Conservation (phyloP, 768 basidiomycete species). For the Leucosporidium yakuticum region DNA sequence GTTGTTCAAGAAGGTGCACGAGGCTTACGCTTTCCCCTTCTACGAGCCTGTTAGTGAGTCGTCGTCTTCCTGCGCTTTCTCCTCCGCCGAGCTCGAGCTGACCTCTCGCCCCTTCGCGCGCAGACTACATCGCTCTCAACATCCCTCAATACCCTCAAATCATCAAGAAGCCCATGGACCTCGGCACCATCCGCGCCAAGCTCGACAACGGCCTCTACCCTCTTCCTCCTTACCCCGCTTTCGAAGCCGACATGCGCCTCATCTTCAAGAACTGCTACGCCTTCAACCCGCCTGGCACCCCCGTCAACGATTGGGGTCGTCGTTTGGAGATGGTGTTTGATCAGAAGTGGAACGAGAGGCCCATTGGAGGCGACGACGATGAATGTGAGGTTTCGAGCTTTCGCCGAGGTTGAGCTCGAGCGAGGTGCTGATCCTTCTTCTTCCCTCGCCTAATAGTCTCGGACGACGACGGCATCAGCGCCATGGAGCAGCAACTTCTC, state of each 20-base stretch:
- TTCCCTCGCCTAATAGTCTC: constrained; percentile 4
- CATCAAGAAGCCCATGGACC: constrained; percentile 92
- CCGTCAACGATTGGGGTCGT: constrained; percentile 77
- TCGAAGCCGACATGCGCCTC: constrained; percentile 84
- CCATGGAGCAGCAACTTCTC: constrained; percentile 76
- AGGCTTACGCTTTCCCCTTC: constrained; percentile 68
- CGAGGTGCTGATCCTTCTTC: background rate
- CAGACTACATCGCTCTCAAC: constrained; percentile 70
- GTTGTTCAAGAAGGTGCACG: constrained; percentile 72
- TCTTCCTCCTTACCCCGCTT: constrained; percentile 59
- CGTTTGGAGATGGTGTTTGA: constrained; percentile 83
- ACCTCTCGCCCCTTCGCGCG: constrained; percentile 5
- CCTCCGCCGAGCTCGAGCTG: background rate
- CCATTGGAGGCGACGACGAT: constrained; percentile 32
- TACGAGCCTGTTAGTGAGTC: constrained; percentile 86
- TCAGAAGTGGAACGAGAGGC: constrained; percentile 83
- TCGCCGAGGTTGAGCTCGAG: background rate
- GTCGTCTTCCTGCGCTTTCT: background rate
- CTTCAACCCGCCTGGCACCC: constrained; percentile 84
- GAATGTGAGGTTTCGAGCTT: constrained; percentile 5
- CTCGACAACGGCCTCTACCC: constrained; percentile 68
- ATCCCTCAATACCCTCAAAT: constrained; percentile 80
- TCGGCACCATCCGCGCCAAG: constrained; percentile 79
- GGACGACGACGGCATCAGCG: constrained; percentile 52
- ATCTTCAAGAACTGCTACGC: constrained; percentile 90